Percentiles rank a stretch among this genome's conserved stretches.
Evolutionary conservation across 108 stramenopile genomes (phyloP).

Genomic region (Cyclotella cryptica): DNA sequence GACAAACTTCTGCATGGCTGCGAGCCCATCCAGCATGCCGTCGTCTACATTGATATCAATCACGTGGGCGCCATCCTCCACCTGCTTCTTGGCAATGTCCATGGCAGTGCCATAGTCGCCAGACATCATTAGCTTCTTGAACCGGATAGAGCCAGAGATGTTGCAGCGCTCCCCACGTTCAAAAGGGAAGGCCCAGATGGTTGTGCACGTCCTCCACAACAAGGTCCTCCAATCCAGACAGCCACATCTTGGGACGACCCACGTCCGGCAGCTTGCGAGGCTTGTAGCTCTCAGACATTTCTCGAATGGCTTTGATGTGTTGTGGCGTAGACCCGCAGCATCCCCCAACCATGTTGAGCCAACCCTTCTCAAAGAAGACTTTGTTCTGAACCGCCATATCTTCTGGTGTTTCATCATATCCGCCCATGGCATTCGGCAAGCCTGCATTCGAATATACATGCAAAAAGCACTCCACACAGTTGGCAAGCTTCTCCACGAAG

Average conservation of each 20-base stretch:
- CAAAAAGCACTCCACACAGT: slow-evolving; percentile 95
- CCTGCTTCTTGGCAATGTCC: slow-evolving; percentile 99
- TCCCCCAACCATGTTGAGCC: slow-evolving; percentile 98
- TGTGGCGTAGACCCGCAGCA: slow-evolving; percentile 98
- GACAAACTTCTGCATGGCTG: slow-evolving; percentile 99
- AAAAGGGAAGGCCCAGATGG: slow-evolving; percentile 94
- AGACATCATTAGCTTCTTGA: slow-evolving; percentile 98
- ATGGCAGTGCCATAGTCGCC: slow-evolving; percentile 96
- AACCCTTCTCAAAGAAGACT: slow-evolving; percentile 92
- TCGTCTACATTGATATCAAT: slow-evolving; percentile 99
- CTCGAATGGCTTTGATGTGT: slow-evolving; percentile 94
- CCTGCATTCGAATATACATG: slow-evolving; percentile 99
- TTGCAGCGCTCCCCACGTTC: slow-evolving; percentile 99
- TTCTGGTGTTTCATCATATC: slow-evolving; percentile 96
- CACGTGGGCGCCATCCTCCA: slow-evolving; percentile 98
- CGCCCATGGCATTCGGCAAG: slow-evolving; percentile 99
- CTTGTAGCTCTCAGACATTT: slow-evolving; percentile 70
- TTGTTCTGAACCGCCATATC: slow-evolving; percentile 94
- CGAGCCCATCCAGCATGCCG: slow-evolving; percentile 97
- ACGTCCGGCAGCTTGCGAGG: slow-evolving; percentile 84
- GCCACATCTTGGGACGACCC: slow-evolving; percentile 94
- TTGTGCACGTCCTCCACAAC: slow-evolving; percentile 93
- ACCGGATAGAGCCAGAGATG: slow-evolving; percentile 93
- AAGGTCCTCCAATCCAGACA: slow-evolving; percentile 95
- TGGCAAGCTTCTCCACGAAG: slow-evolving; percentile 92